phyloP scores from a whole-genome alignment of 768 basidiomycete genomes.

The Hygrocybe coccinea region DNA sequence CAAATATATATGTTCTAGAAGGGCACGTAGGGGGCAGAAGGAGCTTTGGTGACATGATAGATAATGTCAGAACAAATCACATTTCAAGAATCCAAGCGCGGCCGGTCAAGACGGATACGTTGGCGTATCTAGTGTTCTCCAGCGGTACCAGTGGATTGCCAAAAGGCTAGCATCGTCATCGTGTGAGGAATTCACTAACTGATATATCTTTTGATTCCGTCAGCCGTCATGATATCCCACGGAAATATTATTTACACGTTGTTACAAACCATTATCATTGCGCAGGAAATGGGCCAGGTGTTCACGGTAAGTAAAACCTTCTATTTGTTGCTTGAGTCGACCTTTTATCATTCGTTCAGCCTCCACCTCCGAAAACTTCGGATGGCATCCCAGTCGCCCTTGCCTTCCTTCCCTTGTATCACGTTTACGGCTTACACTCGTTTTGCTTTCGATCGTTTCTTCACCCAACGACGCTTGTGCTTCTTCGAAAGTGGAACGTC shows the following conservation, averaged over 20 bases:
- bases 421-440: conserved; percentile 57
- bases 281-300: conserved; percentile 30
- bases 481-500: conserved; percentile 60
- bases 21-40: conserved; percentile 37
- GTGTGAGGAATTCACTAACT: not conserved
- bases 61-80: conserved; percentile 31
- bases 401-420: conserved; percentile 64
- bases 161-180: conserved; percentile 47
- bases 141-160: conserved; percentile 76
- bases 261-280: conserved; percentile 32
- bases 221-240: conserved; percentile 73
- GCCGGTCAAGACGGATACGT: conserved; percentile 45
- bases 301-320: conserved; percentile 32
- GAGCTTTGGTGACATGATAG: conserved; percentile 42
- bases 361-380: conserved; percentile 36
- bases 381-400: conserved; percentile 46
- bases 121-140: conserved; percentile 71
- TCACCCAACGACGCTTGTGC: conserved; percentile 42
- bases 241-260: conserved; percentile 52
- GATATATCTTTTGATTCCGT: not conserved
- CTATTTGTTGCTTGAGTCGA: not conserved
- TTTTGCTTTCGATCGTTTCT: conserved; percentile 47
- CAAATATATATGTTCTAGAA: conserved; percentile 46
- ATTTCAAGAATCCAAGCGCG: conserved; percentile 40
- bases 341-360: conserved; percentile 23